Evolutionary conservation across 768 basidiomycete species (phyloP), one percentile per base, ranked within the genome.

Genomic region (Suillus sp.): DNA sequence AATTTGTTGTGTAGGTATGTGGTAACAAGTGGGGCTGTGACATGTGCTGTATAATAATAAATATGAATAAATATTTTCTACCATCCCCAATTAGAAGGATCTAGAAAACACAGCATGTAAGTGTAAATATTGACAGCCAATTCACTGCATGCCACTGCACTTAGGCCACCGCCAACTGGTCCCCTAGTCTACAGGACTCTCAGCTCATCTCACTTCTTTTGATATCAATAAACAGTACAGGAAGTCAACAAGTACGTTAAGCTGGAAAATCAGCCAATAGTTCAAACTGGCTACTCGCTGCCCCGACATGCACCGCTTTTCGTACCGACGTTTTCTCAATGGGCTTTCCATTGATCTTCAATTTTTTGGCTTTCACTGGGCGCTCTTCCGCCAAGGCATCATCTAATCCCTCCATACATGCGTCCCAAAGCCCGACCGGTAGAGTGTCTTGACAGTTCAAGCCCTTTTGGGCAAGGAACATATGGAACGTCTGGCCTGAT

Each of bases 401-500:
- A 25, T 75, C 79, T 25, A 91, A 68, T 0, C 80, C 84, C 25
- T 76, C 77, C 35, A 75, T 67, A 27, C 79, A 81, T 3, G 85
- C 85, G 25, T 74, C 72, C 83, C 84, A 85, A 50, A 87, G 45
- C 14, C 65, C 74, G 20, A 74, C 65, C 13, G 78, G 70, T 6
- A 81, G 56, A 20, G 40, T 59, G 20, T 67, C 68, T 42, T 64
- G 60, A 4, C 69, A 65, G 38, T 71, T 56, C 27, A 70, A 66
- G 14, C 59, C 65, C 6, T 69, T 62, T 9, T 74, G 69, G 16
- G 81, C 80, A 62, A 93, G 72, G 42, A 77, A 76, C 0, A 77
- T 69, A 72, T 94, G 91, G 66, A 92, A 86, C 30, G 64, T 67
- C 67, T 71, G 74, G 6, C 92, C 89, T 2, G 91, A 92, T 61